Percentiles rank a stretch among this genome's conserved stretches.
These are phyloP conservation scores for Fusarium haematococcum DNA, from an alignment of 2,329 filamentous ascomycete genomes.

Conservation along the genomic window DNA sequence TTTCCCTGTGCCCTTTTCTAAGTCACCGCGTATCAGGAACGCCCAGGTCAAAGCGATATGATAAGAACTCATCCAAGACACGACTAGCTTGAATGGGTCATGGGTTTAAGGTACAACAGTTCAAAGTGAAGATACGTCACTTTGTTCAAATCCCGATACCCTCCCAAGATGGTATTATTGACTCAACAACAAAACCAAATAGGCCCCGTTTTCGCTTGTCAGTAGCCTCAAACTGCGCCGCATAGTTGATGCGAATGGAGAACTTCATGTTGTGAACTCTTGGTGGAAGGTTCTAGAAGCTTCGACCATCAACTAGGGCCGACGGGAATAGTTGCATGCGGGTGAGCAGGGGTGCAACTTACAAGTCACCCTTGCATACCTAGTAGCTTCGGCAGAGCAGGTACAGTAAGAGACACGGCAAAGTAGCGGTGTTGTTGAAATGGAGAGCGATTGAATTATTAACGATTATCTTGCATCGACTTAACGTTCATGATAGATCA, in stretches of 20 bases:
- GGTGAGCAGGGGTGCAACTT: slow-evolving; percentile 16
- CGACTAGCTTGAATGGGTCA: neutral
- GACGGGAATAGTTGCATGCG: slow-evolving; percentile 28
- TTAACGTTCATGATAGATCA: neutral
- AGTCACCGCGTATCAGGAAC: neutral
- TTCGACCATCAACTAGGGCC: slow-evolving; percentile 30
- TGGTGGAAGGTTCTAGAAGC: slow-evolving; percentile 45
- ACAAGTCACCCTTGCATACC: slow-evolving; percentile 7
- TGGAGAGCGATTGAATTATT: neutral
- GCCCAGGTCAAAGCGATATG: neutral
- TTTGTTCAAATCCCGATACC: neutral
- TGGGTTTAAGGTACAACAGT: neutral
- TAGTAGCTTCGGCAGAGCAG: neutral
- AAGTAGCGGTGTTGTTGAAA: neutral
- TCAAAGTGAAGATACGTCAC: neutral
- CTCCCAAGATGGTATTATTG: neutral
- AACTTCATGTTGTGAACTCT: neutral
- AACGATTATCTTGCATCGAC: neutral
- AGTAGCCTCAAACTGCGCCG: neutral
- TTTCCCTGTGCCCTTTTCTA: neutral
- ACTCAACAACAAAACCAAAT: neutral
- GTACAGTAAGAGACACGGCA: neutral
- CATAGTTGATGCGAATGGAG: neutral
- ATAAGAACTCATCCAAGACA: neutral
- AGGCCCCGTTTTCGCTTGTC: neutral